A percentile compares a stretch with the other conserved stretches of the same genome.
Evolutionary conservation across 106 monocot genomes (phyloP).

Genomic region (Acanthochlamys bracteata): DNA sequence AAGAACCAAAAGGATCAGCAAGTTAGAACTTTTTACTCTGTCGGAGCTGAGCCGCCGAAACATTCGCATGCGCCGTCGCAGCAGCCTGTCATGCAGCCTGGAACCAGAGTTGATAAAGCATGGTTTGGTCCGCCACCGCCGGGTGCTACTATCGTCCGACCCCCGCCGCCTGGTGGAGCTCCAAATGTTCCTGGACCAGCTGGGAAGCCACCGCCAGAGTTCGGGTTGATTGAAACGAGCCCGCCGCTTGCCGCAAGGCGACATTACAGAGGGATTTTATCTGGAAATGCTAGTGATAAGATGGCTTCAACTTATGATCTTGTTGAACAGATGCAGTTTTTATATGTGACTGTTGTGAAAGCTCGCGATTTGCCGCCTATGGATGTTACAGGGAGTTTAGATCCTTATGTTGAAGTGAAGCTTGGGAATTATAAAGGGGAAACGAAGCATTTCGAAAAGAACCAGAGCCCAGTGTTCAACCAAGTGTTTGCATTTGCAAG

Average conservation of each 20-base stretch:
- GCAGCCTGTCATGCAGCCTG: no score
- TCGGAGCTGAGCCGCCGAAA: conserved; percentile 5
- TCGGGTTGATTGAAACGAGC: conserved; percentile 55
- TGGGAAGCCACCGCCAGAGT: conserved; percentile 19
- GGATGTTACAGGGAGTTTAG: conserved; percentile 57
- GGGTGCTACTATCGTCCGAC: conserved; percentile 5
- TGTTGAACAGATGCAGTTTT: conserved; percentile 78
- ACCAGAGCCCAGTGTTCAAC: conserved; percentile 50
- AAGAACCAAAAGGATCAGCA: conserved; percentile 17
- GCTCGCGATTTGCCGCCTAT: conserved; percentile 66
- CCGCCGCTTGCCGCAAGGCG: conserved; percentile 60
- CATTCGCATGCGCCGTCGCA: conserved; percentile 11
- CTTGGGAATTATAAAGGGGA: conserved; percentile 78
- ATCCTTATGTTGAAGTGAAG: conserved; percentile 86
- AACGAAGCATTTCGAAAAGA: conserved; percentile 57
- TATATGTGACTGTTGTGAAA: conserved; percentile 85
- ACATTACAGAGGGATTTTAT: conserved; percentile 18
- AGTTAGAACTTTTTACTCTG: conserved; percentile 20
- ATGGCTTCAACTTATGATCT: conserved; percentile 83
- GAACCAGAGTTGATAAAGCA: not conserved
- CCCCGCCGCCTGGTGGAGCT: not conserved
- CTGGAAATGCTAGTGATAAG: conserved; percentile 30
- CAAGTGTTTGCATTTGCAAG: conserved; percentile 84
- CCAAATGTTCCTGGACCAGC: conserved; percentile 1
- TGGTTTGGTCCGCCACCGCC: conserved; percentile 6